Percentiles rank a stretch among this genome's conserved stretches.
These are phyloP conservation scores for Erodium maritimum DNA, from an alignment of 345 rosid genomes.

Conservation along the genomic window DNA sequence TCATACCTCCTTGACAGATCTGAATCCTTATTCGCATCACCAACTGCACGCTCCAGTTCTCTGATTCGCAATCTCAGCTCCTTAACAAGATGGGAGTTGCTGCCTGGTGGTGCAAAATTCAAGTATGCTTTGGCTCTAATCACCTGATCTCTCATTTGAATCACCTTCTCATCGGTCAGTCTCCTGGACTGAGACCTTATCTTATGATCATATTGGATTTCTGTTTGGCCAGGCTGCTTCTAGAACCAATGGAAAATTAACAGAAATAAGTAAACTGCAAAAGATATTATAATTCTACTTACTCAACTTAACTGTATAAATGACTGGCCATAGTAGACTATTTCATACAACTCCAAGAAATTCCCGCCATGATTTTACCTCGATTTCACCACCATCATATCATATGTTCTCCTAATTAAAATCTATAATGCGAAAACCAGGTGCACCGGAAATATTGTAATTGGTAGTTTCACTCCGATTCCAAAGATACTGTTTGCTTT, in stretches of 20 bases:
- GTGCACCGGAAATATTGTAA: neutral
- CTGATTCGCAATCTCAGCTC: slow-evolving; percentile 58
- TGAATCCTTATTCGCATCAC: slow-evolving; percentile 52
- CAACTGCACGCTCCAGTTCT: slow-evolving; percentile 56
- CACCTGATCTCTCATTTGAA: slow-evolving; percentile 67
- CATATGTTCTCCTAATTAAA: neutral
- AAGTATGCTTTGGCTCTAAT: slow-evolving; percentile 69
- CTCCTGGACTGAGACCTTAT: slow-evolving; percentile 18
- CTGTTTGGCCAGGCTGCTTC: slow-evolving; percentile 21
- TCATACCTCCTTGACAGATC: slow-evolving; percentile 67
- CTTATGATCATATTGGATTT: slow-evolving; percentile 20
- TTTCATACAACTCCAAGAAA: neutral
- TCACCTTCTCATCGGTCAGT: slow-evolving; percentile 44
- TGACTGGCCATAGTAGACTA: no score
- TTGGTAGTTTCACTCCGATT: neutral
- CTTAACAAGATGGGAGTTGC: slow-evolving; percentile 58
- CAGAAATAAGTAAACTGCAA: slow-evolving; percentile 1
- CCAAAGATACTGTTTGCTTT: no score
- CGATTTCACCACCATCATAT: neutral
- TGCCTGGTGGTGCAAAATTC: slow-evolving; percentile 47
- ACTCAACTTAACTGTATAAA: no score
- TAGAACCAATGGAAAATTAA: slow-evolving; percentile 16
- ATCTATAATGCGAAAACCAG: neutral
- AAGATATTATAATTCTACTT: neutral
- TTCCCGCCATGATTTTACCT: neutral